A percentile compares a stretch with the other conserved stretches of the same genome.
These are phyloP conservation scores for Terfezia claveryi DNA, from an alignment of 495 filamentous ascomycete species.

Conservation along the genomic window DNA sequence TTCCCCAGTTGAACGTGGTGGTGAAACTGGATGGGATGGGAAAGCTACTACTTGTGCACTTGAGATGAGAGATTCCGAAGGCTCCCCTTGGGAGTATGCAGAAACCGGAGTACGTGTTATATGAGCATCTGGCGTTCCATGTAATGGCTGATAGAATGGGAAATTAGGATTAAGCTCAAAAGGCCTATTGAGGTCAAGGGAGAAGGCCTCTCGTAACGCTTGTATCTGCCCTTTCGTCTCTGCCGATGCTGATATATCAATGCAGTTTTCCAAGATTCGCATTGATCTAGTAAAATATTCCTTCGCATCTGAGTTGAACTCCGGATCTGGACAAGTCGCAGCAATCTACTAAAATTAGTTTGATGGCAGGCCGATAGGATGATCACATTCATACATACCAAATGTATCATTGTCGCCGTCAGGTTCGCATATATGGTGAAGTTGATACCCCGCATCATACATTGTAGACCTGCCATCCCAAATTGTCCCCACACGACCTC, in stretches of 20 bases:
- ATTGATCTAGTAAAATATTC: conserved; percentile 90
- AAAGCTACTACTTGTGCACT: conserved; percentile 49
- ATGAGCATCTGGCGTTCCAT: conserved; percentile 33
- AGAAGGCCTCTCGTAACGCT: conserved; percentile 77
- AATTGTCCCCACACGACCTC: conserved; percentile 61
- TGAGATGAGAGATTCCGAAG: conserved; percentile 25
- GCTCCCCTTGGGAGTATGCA: conserved; percentile 24
- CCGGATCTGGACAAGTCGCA: conserved; percentile 80
- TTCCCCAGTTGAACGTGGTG: conserved; percentile 55
- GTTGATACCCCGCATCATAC: conserved; percentile 88
- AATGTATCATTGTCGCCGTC: conserved; percentile 83
- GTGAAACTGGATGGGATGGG: conserved; percentile 54
- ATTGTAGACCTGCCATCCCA: conserved; percentile 60
- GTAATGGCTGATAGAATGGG: conserved; percentile 40
- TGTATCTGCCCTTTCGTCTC: conserved; percentile 86
- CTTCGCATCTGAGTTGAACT: conserved; percentile 61
- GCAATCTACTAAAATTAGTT: conserved; percentile 30
- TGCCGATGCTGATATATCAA: conserved; percentile 66
- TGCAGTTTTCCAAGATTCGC: conserved; percentile 78
- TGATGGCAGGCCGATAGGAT: background rate
- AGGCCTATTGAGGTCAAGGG: conserved; percentile 59
- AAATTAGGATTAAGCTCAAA: conserved; percentile 80
- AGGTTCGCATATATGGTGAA: conserved; percentile 85
- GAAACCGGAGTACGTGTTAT: conserved; percentile 24
- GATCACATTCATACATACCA: conserved; percentile 36